Conservation (phyloP, 345 rosid genomes). For the Gossypium herbaceum region DNA sequence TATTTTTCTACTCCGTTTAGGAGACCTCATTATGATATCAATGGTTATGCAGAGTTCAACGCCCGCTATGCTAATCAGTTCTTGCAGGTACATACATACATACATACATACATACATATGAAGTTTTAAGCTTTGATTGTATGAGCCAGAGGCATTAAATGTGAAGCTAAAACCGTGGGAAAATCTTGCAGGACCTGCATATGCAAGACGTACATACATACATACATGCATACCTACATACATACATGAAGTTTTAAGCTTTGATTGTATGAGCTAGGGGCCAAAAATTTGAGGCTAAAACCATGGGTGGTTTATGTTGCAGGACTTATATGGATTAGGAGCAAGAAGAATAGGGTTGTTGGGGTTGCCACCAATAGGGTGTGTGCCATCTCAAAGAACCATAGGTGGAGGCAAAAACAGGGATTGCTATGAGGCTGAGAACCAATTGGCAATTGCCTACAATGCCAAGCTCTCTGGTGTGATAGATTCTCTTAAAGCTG, state of each 20-base stretch:
- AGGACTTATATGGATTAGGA: slow-evolving; percentile 56
- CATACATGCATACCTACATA: neutral
- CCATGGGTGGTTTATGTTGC: neutral
- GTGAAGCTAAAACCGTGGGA: no score
- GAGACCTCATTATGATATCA: slow-evolving; percentile 23
- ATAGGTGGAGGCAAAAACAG: slow-evolving; percentile 48
- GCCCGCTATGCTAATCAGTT: slow-evolving; percentile 25
- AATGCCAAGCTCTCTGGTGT: slow-evolving; percentile 46
- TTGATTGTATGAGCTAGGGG: neutral
- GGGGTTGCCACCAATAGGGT: slow-evolving; percentile 61
- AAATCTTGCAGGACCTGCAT: slow-evolving; percentile 25
- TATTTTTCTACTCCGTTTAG: slow-evolving; percentile 29
- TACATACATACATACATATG: no score
- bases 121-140: no score
- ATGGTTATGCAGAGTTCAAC: slow-evolving; percentile 39
- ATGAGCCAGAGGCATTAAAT: no score
- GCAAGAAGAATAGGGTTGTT: slow-evolving; percentile 52
- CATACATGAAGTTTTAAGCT: neutral
- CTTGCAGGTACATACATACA: slow-evolving; percentile 25
- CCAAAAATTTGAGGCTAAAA: no score
- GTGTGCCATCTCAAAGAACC: slow-evolving; percentile 72
- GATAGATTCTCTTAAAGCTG: slow-evolving; percentile 23
- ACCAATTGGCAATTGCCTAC: slow-evolving; percentile 49
- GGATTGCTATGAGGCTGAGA: slow-evolving; percentile 37
- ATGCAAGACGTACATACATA: slow-evolving; percentile 17